phyloP scores from a whole-genome alignment of 495 filamentous ascomycete genomes.

The Xylaria grammica region DNA sequence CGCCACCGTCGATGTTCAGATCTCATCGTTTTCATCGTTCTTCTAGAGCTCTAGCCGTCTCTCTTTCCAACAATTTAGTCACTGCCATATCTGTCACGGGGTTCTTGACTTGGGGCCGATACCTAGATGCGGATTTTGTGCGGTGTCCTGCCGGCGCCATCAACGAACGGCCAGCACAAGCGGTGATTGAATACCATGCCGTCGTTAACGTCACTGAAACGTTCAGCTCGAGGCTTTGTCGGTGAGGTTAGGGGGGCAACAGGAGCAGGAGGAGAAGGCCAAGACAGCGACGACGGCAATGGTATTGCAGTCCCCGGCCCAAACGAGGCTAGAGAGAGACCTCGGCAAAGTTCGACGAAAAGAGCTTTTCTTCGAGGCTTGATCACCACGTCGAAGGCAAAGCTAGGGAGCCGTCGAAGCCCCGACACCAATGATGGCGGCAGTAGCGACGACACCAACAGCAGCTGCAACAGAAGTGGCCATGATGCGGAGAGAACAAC shows the following conservation, averaged over 20 bases:
- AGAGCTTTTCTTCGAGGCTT: slow-evolving; percentile 20
- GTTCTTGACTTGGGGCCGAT: background rate
- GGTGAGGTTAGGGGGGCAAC: slow-evolving; percentile 31
- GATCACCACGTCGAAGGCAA: slow-evolving; percentile 20
- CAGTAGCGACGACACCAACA: background rate
- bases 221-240: slow-evolving; percentile 30
- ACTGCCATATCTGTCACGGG: background rate
- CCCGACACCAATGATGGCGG: background rate
- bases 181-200: slow-evolving; percentile 27
- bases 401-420: background rate
- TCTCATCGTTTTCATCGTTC: background rate
- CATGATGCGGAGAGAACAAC: slow-evolving; percentile 9
- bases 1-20: background rate
- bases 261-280: slow-evolving; percentile 8
- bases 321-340: background rate
- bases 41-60: background rate
- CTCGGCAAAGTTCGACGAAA: slow-evolving; percentile 16
- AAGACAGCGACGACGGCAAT: background rate
- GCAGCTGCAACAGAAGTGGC: background rate
- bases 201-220: slow-evolving; percentile 29
- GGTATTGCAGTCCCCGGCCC: background rate
- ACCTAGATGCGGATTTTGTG: slow-evolving; percentile 27
- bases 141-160: slow-evolving; percentile 26
- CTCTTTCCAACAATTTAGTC: slow-evolving; percentile 2
- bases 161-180: slow-evolving; percentile 15